Evolutionary conservation across 257 asterid species (phyloP).

Genomic region (Penstemon davidsonii): DNA sequence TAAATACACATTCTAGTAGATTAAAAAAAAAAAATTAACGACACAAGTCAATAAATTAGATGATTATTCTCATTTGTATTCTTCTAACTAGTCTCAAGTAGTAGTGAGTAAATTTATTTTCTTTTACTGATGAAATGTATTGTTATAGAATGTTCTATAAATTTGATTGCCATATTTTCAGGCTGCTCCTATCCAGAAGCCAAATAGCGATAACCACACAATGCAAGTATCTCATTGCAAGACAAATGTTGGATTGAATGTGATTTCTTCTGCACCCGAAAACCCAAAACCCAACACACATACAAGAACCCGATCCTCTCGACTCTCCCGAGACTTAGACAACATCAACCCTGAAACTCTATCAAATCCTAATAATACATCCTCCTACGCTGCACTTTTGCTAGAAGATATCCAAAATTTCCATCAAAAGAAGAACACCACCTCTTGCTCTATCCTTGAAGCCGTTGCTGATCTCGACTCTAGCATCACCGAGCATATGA

Average conservation of each 20-base stretch:
- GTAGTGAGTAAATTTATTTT: too few relatives aligned
- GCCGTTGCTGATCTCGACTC: slow-evolving; percentile 98
- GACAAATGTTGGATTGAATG: slow-evolving; percentile 42
- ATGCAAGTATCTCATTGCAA: slow-evolving; percentile 25
- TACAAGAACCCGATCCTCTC: slow-evolving; percentile 66
- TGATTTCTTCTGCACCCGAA: slow-evolving; percentile 52
- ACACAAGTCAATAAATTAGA: too few relatives aligned
- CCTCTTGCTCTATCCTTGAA: slow-evolving; percentile 72
- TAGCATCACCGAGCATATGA: slow-evolving; percentile 28
- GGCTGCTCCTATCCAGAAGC: slow-evolving; percentile 46
- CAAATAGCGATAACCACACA: neutral
- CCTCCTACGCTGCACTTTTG: slow-evolving; percentile 71
- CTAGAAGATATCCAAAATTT: slow-evolving; percentile 94
- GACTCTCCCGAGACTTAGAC: slow-evolving; percentile 77
- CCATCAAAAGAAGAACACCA: slow-evolving; percentile 66
- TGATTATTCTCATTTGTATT: too few relatives aligned
- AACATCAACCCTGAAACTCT: slow-evolving; percentile 51
- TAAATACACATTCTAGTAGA: too few relatives aligned
- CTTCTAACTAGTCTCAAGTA: too few relatives aligned
- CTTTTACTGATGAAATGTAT: too few relatives aligned
- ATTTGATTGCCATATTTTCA: slow-evolving; percentile 19
- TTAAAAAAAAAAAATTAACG: too few relatives aligned
- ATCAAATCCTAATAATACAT: slow-evolving; percentile 39
- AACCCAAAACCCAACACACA: slow-evolving; percentile 38
- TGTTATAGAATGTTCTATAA: neutral